Percentiles rank a stretch among this genome's conserved stretches.
These are phyloP conservation scores for Phialophora verrucosa DNA, from an alignment of 2,329 filamentous ascomycete species.

Conservation along the genomic window DNA sequence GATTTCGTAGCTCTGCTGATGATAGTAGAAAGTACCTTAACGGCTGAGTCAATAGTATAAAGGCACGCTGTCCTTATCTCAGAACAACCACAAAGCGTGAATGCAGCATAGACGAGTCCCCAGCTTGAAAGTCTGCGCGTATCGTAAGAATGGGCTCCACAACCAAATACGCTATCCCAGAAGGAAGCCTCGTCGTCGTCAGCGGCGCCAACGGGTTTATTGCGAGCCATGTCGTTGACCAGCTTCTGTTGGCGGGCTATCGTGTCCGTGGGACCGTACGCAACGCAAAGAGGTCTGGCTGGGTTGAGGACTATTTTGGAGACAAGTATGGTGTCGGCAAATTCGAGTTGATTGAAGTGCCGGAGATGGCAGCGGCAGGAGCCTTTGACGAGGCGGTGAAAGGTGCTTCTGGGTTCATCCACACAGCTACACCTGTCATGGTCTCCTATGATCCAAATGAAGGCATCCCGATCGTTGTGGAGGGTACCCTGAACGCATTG, in stretches of 20 bases:
- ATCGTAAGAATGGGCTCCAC: slow-evolving; percentile 10
- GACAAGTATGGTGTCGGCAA: slow-evolving; percentile 44
- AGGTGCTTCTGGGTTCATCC: slow-evolving; percentile 46
- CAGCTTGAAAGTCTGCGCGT: neutral
- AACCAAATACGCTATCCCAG: slow-evolving; percentile 27
- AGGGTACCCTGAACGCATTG: slow-evolving; percentile 50
- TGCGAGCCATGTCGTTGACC: slow-evolving; percentile 50
- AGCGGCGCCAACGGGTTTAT: slow-evolving; percentile 57
- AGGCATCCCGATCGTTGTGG: slow-evolving; percentile 54
- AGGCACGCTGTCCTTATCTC: neutral
- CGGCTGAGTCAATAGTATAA: neutral
- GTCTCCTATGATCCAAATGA: slow-evolving; percentile 48
- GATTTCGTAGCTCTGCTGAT: neutral
- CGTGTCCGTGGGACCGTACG: slow-evolving; percentile 55
- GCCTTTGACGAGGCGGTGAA: slow-evolving; percentile 43
- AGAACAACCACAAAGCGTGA: neutral
- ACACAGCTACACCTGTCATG: slow-evolving; percentile 50
- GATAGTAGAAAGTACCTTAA: neutral
- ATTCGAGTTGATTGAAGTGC: slow-evolving; percentile 46
- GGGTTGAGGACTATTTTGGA: slow-evolving; percentile 46
- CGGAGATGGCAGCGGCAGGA: slow-evolving; percentile 43
- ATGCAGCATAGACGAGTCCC: neutral
- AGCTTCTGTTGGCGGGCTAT: slow-evolving; percentile 52
- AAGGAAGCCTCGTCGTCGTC: slow-evolving; percentile 47
- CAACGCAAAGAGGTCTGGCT: slow-evolving; percentile 43